Base-by-base conservation (phyloP, 495 filamentous ascomycete species). In the Cercophora newfieldiana region DNA sequence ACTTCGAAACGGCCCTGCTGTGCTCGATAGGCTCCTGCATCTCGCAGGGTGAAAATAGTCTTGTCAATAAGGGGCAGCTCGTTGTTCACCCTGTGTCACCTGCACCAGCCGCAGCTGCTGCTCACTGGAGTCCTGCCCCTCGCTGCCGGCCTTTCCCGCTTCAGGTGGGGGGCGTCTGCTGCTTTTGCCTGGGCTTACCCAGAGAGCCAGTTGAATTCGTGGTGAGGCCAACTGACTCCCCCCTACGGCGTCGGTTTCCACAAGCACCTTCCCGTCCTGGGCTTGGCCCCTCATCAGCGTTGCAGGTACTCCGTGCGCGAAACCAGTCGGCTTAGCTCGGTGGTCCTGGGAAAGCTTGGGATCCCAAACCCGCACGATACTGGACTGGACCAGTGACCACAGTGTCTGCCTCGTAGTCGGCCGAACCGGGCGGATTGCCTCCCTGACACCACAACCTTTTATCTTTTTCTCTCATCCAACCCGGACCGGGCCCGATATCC, bases 231-330 rank as follows among this genome's bases (percentile, higher is more conserved):
- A 26, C 24, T 26, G 50, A 53, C 50, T 22, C 50, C 50, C 50
- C 24, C 24, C 50, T 22, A 53, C 3, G 37, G 37, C 37, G 37
- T 14, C 2, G 3, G 37, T 44, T 26, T 51, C 33, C 29, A 14
- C 24, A 10, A 51, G 44, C 59, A 61, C 59, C 59, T 61, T 61
- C 59, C 59, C 59, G 24, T 61, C 59, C 26, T 29, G 59, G 59
- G 21, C 14, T 8, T 44, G 6, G 18, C 26, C 24, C 18, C 47
- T 51, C 19, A 22, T n/a, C 59, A 28, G 47, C 12, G 37, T 14
- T 25, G 59, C 24, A 24, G 59, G 59, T 61, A 61, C 59, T 61
- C 59, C 59, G 59, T 61, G 59, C 59, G 59, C 59, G 44, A 1
- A 7, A 19, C 25, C 24, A 6, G 12, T 19, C 10, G 10, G 49